Conservation (phyloP, 805 yeast genomes). For the Saccharomycopsis selenospora region DNA sequence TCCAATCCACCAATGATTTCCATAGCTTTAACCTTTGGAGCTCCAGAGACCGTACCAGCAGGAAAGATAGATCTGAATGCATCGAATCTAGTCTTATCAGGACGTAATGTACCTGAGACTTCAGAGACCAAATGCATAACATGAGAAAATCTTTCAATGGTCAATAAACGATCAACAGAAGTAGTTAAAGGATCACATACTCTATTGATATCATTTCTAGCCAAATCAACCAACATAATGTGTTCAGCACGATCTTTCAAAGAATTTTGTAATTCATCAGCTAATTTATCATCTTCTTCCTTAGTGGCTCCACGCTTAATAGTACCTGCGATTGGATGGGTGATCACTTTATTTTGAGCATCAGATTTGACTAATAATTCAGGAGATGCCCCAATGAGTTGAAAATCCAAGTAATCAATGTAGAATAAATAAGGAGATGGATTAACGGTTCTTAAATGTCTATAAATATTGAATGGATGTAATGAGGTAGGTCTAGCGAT, state of each 20-base stretch:
- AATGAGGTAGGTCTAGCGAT: constrained; percentile 90
- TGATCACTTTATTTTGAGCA: constrained; percentile 60
- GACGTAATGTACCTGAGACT: constrained; percentile 84
- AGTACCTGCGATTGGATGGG: constrained; percentile 99
- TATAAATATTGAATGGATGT: constrained; percentile 94
- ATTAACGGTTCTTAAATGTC: constrained; percentile 90
- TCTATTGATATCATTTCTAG: constrained; percentile 92
- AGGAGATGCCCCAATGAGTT: constrained; percentile 96
- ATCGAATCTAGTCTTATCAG: constrained; percentile 83
- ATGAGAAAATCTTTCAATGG: constrained; percentile 90
- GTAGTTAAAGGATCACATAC: constrained; percentile 86
- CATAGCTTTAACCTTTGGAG: constrained; percentile 97
- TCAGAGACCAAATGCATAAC: constrained; percentile 95
- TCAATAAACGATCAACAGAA: constrained; percentile 77
- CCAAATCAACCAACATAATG: constrained; percentile 96
- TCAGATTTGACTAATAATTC: constrained; percentile 86
- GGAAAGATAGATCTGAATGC: constrained; percentile 98
- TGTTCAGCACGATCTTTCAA: constrained; percentile 96
- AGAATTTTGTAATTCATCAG: constrained; percentile 63
- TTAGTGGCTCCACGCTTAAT: constrained; percentile 82
- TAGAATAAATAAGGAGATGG: constrained; percentile 97
- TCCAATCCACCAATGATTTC: constrained; percentile 86
- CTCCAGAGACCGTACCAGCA: constrained; percentile 98
- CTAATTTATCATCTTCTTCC: constrained; percentile 85
- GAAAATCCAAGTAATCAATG: constrained; percentile 86